Base-by-base conservation (phyloP, 148 eudicot genomes). In the Polygonum maritimum region DNA sequence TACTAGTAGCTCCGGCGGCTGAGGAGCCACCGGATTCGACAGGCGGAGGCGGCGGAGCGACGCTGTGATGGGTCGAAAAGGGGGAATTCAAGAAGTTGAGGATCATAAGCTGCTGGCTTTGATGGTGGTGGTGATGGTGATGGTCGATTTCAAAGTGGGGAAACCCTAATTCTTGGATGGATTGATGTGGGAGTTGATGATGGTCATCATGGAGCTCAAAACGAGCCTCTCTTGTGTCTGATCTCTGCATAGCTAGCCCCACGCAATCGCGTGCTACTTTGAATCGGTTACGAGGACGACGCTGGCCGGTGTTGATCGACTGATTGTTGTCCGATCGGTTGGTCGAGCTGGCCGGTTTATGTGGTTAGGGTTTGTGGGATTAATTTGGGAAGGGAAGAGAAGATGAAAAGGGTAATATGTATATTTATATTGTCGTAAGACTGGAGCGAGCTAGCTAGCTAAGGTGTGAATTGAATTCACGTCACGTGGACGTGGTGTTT, bases 151-250 rank as follows among this genome's bases (percentile, higher is more conserved):
- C 71, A 67, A 67, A 67, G n/a, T 67, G 71, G 0, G 71, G 71
- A 67, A 67, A 67, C 71, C 71, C 71, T 67, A 67, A 19, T 15
- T 67, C 71, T 67, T 67, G 71, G 15, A 67, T 60, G 69, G 38
- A 10, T 38, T 19, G 71, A n/a, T 65, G 9, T 36, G 41, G 44
- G 21, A 67, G 19, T 16, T 67, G 21, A 67, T 38, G 14, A 21
- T 65, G n/a, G 1, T 67, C n/a, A 36, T 38, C 35, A 21, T 65
- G n/a, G 1, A 22, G 9, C 38, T 60, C 69, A 33, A 62, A 62
- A 31, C 19, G 41, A 67, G 44, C 71, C 19, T 67, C 71, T 38
- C 71, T 67, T 38, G 45, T 38, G 5, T 67, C 19, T 62, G 69
- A 62, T 38, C 71, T 67, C 45, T 67, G 71, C 71, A 67, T 67